Conservation (phyloP, 257 asterid species). For the Verbascum thapsus region DNA sequence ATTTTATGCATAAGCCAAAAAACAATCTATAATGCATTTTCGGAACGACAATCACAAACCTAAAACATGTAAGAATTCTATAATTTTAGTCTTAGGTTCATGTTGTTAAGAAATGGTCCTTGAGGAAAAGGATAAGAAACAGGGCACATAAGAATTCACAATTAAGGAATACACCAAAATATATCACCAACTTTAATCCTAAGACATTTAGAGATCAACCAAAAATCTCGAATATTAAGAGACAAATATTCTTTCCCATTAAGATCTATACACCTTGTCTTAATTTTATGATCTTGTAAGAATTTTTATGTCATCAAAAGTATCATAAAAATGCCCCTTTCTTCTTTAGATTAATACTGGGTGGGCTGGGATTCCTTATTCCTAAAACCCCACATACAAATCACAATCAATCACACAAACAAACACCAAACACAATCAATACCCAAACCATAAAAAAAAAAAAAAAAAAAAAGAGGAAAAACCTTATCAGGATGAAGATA, state of each 20-base stretch:
- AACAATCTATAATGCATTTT: neutral
- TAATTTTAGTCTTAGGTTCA: neutral
- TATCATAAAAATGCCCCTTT: conserved; percentile 4
- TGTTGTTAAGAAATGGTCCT: too few relatives aligned
- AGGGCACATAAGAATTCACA: too few relatives aligned
- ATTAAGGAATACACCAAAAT: too few relatives aligned
- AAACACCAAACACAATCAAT: neutral
- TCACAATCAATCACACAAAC: conserved; percentile 18
- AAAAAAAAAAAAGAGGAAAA: too few relatives aligned
- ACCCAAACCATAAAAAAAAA: conserved; percentile 1
- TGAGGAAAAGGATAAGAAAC: too few relatives aligned
- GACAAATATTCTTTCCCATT: conserved; percentile 8
- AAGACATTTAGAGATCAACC: too few relatives aligned
- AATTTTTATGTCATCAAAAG: neutral
- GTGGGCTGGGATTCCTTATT: neutral
- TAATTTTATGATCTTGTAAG: neutral
- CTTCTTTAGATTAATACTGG: neutral
- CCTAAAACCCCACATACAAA: conserved; percentile 16
- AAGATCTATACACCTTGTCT: conserved; percentile 11
- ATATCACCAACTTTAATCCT: too few relatives aligned
- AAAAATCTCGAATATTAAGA: too few relatives aligned
- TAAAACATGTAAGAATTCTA: neutral
- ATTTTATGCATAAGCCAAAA: neutral
- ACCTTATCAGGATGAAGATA: conserved; percentile 94
- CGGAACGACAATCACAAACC: neutral